Evolutionary conservation across 106 monocot genomes (phyloP), one percentile per base, ranked within the genome.

Genomic region (Dioscorea zingiberensis): DNA sequence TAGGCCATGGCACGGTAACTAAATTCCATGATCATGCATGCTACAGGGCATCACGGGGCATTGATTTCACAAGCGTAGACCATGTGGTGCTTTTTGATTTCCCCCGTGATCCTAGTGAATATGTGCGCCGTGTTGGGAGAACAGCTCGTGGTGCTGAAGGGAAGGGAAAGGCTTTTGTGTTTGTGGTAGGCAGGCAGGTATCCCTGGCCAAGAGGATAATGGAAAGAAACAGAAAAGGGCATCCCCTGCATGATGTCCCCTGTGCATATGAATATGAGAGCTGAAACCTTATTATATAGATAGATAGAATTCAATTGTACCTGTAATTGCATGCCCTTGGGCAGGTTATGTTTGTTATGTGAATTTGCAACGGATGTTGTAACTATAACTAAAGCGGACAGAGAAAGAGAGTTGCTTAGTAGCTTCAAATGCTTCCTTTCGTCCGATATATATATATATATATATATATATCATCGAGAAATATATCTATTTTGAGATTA

Each of bases 91-190:
- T 97, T 0, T 97, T 92, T 24, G 97, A 97, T 70, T 92, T 84
- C 63, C 97, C 91, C 13, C 88, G 88, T 10, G 92, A 97, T 55
- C 95, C 97, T 12, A 97, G 91, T 9, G 97, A 97, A 73, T 95
- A 95, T 47, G 88, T 91, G 8, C 91, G 95, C 1, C 87, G 88
- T 5, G 92, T 97, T n/a, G 92, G 97, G 8, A 85, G 97, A 58
- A 92, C 95, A 14, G 95, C 95, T 57, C 87, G 91, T 21, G 95
- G 95, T 24, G 91, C 86, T 1, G 73, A 74, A 5, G 88, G 88
- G 30, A 80, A 30, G 25, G 97, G 88, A 23, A 89, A 81, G 75
- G 85, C 97, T 0, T 97, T 80, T 53, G 75, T 88, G 16, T 97
- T 92, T 74, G 97, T 76, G 0, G 84, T 92, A 0, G 92, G 97